These are phyloP conservation scores for Fraxinus latifolia DNA, from an alignment of 305 asterid species.

Conservation along the genomic window DNA sequence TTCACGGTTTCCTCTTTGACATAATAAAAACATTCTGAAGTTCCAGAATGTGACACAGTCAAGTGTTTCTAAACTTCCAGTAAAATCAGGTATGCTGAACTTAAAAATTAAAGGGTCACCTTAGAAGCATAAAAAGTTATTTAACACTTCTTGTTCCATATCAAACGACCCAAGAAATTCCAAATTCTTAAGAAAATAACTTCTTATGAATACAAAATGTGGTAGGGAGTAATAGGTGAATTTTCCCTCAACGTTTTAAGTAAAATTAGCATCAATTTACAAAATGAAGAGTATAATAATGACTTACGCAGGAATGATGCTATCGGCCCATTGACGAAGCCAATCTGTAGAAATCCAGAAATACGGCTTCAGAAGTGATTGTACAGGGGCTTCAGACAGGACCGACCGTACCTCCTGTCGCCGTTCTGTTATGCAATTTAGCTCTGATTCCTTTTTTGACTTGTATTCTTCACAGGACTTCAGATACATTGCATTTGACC, in stretches of 20 bases:
- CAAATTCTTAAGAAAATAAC: neutral
- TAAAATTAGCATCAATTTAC: constrained; percentile 1
- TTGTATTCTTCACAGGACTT: constrained; percentile 68
- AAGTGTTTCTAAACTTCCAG: constrained; percentile 9
- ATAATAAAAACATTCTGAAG: constrained; percentile 12
- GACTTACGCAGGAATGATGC: constrained; percentile 62
- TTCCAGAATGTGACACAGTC: constrained; percentile 6
- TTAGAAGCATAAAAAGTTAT: constrained; percentile 5
- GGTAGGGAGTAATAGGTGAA: constrained; percentile 11
- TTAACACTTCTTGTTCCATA: constrained; percentile 15
- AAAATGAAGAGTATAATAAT: neutral
- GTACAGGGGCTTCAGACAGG: constrained; percentile 83
- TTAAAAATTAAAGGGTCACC: neutral
- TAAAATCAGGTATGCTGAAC: constrained; percentile 4
- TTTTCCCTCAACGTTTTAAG: neutral
- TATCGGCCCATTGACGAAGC: constrained; percentile 99
- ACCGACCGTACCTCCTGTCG: constrained; percentile 83
- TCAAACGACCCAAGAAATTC: constrained; percentile 6
- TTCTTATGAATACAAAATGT: constrained; percentile 5
- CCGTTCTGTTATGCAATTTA: constrained; percentile 55
- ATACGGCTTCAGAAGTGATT: constrained; percentile 55
- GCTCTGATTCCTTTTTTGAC: constrained; percentile 58
- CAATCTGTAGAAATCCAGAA: constrained; percentile 90
- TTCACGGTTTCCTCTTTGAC: constrained; percentile 19
- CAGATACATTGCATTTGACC: constrained; percentile 47